Evolutionary conservation across 2,329 filamentous ascomycete genomes (phyloP).

Genomic region (Scedosporium minutisporum): DNA sequence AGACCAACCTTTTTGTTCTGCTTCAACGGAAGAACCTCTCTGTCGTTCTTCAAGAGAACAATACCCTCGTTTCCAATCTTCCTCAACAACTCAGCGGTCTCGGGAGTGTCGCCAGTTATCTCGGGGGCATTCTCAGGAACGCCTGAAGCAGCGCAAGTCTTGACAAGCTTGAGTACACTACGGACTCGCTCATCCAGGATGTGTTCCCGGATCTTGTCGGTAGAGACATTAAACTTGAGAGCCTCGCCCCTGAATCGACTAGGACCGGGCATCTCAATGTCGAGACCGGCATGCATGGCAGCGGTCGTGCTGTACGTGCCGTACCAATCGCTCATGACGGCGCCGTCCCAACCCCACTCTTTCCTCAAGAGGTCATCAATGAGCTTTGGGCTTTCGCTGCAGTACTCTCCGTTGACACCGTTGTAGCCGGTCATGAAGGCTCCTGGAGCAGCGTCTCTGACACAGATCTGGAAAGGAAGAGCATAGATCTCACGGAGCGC

Average conservation of each 20-base stretch:
- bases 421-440: slow-evolving; percentile 53
- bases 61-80: slow-evolving; percentile 59
- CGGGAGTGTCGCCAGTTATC: slow-evolving; percentile 44
- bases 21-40: slow-evolving; percentile 50
- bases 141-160: slow-evolving; percentile 41
- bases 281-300: slow-evolving; percentile 40
- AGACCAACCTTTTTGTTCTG: slow-evolving; percentile 43
- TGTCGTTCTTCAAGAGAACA: slow-evolving; percentile 65
- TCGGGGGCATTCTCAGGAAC: slow-evolving; percentile 47
- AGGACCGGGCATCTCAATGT: slow-evolving; percentile 53
- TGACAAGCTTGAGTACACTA: slow-evolving; percentile 49
- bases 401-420: slow-evolving; percentile 46
- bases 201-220: slow-evolving; percentile 45
- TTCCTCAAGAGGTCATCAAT: slow-evolving; percentile 40
- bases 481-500: slow-evolving; percentile 50
- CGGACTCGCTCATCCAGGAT: slow-evolving; percentile 49
- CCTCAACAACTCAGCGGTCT: slow-evolving; percentile 55
- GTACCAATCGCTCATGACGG: slow-evolving; percentile 52
- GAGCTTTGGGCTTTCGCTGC: slow-evolving; percentile 42
- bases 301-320: slow-evolving; percentile 46
- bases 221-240: slow-evolving; percentile 41
- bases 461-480: slow-evolving; percentile 47
- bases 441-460: slow-evolving; percentile 39
- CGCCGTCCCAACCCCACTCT: slow-evolving; percentile 49
- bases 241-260: slow-evolving; percentile 39